These are phyloP conservation scores for Lolium multiflorum DNA, from an alignment of 176 grass and related monocot species.

Conservation along the genomic window DNA sequence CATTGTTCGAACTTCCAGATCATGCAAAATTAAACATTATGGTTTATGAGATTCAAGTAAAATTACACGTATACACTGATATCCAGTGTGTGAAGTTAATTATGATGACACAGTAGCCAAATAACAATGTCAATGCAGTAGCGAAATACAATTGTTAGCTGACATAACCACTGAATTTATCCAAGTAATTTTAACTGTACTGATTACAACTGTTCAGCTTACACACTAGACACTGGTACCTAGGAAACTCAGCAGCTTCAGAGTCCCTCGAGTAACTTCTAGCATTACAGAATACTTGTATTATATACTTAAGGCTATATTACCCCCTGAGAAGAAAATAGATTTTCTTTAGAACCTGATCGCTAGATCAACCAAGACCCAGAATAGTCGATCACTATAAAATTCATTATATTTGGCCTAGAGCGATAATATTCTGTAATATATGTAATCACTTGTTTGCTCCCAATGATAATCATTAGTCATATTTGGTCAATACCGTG, in stretches of 20 bases:
- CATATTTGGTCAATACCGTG: background rate
- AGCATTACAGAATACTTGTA: background rate
- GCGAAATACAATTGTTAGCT: background rate
- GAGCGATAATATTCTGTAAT: background rate
- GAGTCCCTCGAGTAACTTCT: background rate
- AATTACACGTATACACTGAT: background rate
- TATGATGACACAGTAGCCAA: background rate
- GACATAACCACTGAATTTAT: background rate
- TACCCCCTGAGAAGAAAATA: background rate
- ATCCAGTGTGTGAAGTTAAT: background rate
- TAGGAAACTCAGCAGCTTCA: background rate
- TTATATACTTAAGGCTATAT: background rate
- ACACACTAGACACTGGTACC: background rate
- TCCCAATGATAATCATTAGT: background rate
- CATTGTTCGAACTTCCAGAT: background rate
- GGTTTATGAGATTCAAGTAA: background rate
- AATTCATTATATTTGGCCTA: background rate
- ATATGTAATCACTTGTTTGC: background rate
- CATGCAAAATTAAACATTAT: background rate
- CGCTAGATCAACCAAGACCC: background rate
- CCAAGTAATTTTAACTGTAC: background rate
- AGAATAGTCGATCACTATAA: background rate
- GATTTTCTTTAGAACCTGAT: background rate
- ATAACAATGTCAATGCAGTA: background rate
- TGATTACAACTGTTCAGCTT: conserved; percentile 5